Evolutionary conservation across 345 rosid species (phyloP), one percentile per base, ranked within the genome.

Genomic region (Eucalyptus curtisii): DNA sequence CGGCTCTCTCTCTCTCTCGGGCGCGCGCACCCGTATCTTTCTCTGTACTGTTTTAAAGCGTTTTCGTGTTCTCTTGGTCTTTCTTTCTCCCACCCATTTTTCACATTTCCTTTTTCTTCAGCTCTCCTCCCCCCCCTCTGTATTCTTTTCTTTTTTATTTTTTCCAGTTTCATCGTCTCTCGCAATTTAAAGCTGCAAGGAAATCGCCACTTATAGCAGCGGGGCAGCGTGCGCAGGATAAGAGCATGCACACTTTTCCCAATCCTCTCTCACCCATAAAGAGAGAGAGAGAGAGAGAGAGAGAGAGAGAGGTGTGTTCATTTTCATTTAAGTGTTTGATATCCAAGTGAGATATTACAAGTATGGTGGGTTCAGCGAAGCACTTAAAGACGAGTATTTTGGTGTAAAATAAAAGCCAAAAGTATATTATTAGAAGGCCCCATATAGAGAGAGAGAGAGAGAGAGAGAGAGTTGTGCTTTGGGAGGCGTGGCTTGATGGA

Each of bases 151-250:
- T 42, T 5, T 24, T 44, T 85, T 81, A 8, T 49, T 49, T 20
- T 33, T 87, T 42, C 16, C 33, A 85, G 10, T 10, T 53, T 79
- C 87, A 90, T 88, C 44, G 80, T 90, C 88, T 87, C 71, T 90
- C 87, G 87, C 93, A 92, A 94, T 92, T 93, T 91, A 94, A 97
- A 95, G 98, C 98, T 96, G 99, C 98, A 87, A 96, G 91, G 97
- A 91, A 92, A 94, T 93, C 95, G 90, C 95, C 92, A 91, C 92
- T 85, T 93, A 88, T 93, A 92, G 96, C 92, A 93, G 94, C 89
- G 95, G 93, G 92, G 93, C 95, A 95, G 93, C 91, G 94, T 92
- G 94, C 89, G 22, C 93, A 76, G 82, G 30, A 76, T 76, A 76
- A 20, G 82, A 37, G 95, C 92, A 89, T 89, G 93, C 96, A 91